Evolutionary conservation across 345 rosid genomes (phyloP).

Genomic region (Populus alba): DNA sequence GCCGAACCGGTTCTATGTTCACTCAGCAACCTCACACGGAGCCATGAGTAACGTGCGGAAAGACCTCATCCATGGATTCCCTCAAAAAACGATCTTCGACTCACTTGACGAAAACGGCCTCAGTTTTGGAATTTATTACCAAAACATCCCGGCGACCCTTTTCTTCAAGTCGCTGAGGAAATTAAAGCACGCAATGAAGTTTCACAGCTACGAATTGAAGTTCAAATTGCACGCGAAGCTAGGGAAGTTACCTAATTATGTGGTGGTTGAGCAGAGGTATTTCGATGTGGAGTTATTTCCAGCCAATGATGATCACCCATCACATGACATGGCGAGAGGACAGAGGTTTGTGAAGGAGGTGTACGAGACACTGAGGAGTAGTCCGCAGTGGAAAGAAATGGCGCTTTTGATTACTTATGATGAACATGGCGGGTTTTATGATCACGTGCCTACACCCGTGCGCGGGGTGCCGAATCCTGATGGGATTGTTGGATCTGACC

Average conservation of each 20-base stretch:
- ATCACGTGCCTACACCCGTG: slow-evolving; percentile 91
- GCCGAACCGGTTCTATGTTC: slow-evolving; percentile 95
- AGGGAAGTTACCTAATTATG: slow-evolving; percentile 81
- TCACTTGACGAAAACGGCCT: slow-evolving; percentile 81
- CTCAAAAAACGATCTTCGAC: slow-evolving; percentile 88
- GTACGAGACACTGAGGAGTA: slow-evolving; percentile 77
- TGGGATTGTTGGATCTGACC: slow-evolving; percentile 87
- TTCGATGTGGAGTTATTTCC: slow-evolving; percentile 62
- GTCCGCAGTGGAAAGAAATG: slow-evolving; percentile 98
- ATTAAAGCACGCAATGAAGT: slow-evolving; percentile 59
- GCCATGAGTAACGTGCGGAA: slow-evolving; percentile 78
- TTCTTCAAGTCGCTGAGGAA: slow-evolving; percentile 74
- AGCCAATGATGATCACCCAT: slow-evolving; percentile 96
- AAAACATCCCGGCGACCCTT: slow-evolving; percentile 88
- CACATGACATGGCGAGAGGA: slow-evolving; percentile 85
- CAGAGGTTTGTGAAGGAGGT: slow-evolving; percentile 94
- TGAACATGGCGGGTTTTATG: slow-evolving; percentile 97
- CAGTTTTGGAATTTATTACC: slow-evolving; percentile 87
- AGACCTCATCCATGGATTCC: slow-evolving; percentile 85
- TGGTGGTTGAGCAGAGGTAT: slow-evolving; percentile 83
- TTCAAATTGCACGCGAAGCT: slow-evolving; percentile 65
- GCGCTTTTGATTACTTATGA: slow-evolving; percentile 89
- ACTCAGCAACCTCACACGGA: slow-evolving; percentile 97
- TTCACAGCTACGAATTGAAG: slow-evolving; percentile 59
- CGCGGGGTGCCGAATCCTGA: slow-evolving; percentile 82